Evolutionary conservation across 2,329 filamentous ascomycete genomes (phyloP), one percentile per base, ranked within the genome.

Genomic region (Colletotrichum tabaci): DNA sequence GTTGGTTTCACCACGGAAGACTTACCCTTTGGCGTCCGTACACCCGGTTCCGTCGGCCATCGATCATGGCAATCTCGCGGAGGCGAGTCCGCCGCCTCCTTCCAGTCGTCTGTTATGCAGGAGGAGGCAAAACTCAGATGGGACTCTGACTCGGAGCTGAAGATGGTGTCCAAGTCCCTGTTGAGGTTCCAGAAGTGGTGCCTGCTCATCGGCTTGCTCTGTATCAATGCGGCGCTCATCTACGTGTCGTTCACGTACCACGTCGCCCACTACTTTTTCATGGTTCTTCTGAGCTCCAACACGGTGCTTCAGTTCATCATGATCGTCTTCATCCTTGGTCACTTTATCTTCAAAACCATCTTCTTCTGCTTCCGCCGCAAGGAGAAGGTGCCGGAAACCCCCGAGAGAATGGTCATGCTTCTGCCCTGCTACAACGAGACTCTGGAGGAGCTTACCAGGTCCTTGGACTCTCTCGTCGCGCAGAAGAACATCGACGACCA

Each of bases 351-450:
- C 10, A 76, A 75, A 12, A 61, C 79, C 0, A 64, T 81, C 21
- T 80, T 80, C 61, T 78, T 77, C 3, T 82, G 74, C 53, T 74
- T 75, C 64, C 72, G 73, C n/a, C 75, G 74, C 16, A 80, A 81
- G 62, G 80, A 81, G 16, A 74, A 77, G 5, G 53, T 77, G 3
- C 79, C 79, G 2, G 73, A 75, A 42, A 74, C 49, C 0, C 83
- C 83, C 0, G 85, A 87, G 74, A 80, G 80, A 60, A 80, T 87
- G 78, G 84, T 87, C 2, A 74, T 86, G 40, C 75, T 87, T 42
- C 77, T 87, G 5, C 85, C 85, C 1, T 87, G 85, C 76, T 87
- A 87, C 76, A 87, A 87, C 73, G 85, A 87, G 74, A 85, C 83
- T 0, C 75, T 77, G 8, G 78, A 85, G 5, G 85, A 87, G 71